These are phyloP conservation scores for Austroboletus festivus DNA, from an alignment of 768 basidiomycete genomes.

Conservation along the genomic window DNA sequence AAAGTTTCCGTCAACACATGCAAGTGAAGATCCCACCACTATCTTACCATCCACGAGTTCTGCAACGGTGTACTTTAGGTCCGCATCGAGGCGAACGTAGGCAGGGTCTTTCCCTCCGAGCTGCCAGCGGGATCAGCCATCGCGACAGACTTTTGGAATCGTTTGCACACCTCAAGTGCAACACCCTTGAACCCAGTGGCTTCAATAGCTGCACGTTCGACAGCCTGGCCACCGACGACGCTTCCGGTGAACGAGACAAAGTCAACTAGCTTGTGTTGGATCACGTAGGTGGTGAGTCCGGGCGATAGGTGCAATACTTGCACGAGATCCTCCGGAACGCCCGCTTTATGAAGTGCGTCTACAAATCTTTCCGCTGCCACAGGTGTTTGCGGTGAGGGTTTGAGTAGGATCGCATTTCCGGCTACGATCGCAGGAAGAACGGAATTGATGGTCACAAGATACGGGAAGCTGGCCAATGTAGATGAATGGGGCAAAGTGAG, in stretches of 20 bases:
- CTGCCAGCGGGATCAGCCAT: slow-evolving; percentile 36
- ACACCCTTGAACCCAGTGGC: slow-evolving; percentile 81
- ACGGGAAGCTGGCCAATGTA: slow-evolving; percentile 67
- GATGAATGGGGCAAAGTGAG: not conserved
- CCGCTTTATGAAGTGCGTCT: slow-evolving; percentile 65
- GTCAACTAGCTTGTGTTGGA: slow-evolving; percentile 63
- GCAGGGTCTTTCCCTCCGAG: slow-evolving; percentile 98
- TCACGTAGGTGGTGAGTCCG: slow-evolving; percentile 52
- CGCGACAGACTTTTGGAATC: not conserved
- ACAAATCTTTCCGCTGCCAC: slow-evolving; percentile 80
- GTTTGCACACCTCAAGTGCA: slow-evolving; percentile 62
- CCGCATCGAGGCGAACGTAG: slow-evolving; percentile 85
- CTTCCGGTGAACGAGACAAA: slow-evolving; percentile 93
- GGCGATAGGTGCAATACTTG: slow-evolving; percentile 76
- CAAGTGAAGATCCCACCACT: slow-evolving; percentile 56
- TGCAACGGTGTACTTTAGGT: slow-evolving; percentile 75
- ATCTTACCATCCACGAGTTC: slow-evolving; percentile 85
- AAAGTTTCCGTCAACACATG: not conserved
- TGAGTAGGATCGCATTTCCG: slow-evolving; percentile 87
- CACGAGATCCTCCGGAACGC: slow-evolving; percentile 71
- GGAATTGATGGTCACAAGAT: slow-evolving; percentile 87
- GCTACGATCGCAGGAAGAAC: slow-evolving; percentile 89
- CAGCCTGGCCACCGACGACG: slow-evolving; percentile 70
- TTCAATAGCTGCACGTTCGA: slow-evolving; percentile 66
- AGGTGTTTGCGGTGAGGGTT: slow-evolving; percentile 96